Conservation (phyloP, 176 grass and related monocot genomes). For the Otatea glauca region DNA sequence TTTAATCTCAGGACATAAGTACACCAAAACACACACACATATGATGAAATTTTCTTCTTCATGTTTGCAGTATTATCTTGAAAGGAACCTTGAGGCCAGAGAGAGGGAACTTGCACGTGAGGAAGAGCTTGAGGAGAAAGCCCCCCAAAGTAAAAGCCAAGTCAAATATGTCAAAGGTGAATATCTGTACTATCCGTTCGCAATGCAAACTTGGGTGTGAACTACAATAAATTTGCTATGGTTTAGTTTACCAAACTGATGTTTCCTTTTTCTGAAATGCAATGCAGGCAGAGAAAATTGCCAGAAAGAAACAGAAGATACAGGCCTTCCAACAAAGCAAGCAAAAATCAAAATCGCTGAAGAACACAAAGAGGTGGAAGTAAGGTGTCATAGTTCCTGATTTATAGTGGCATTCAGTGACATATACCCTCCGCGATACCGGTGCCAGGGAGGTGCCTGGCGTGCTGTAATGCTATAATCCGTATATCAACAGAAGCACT, state of each 20-base stretch:
- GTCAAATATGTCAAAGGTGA: slow-evolving; percentile 98
- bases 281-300: slow-evolving; percentile 81
- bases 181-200: background rate
- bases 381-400: slow-evolving; percentile 35
- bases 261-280: background rate
- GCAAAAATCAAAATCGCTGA: slow-evolving; percentile 76
- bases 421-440: too few species aligned
- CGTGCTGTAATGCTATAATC: background rate
- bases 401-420: background rate
- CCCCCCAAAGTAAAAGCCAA: slow-evolving; percentile 93
- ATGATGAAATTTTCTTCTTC: slow-evolving; percentile 19
- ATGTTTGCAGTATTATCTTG: slow-evolving; percentile 89
- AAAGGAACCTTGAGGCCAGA: slow-evolving; percentile 97
- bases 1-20: background rate
- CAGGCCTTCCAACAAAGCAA: slow-evolving; percentile 92
- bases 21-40: background rate
- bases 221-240: background rate
- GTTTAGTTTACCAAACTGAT: slow-evolving; percentile 19
- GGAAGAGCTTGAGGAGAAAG: slow-evolving; percentile 84
- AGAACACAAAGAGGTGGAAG: slow-evolving; percentile 87
- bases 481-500: slow-evolving; percentile 8
- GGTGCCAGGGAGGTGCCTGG: slow-evolving; percentile 3
- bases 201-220: background rate
- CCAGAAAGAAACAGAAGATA: slow-evolving; percentile 91
- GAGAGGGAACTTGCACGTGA: slow-evolving; percentile 82